Evolutionary conservation across 192 early-diverging fungal genomes (phyloP), one percentile per base, ranked within the genome.

Genomic region (Dispira parvispora): DNA sequence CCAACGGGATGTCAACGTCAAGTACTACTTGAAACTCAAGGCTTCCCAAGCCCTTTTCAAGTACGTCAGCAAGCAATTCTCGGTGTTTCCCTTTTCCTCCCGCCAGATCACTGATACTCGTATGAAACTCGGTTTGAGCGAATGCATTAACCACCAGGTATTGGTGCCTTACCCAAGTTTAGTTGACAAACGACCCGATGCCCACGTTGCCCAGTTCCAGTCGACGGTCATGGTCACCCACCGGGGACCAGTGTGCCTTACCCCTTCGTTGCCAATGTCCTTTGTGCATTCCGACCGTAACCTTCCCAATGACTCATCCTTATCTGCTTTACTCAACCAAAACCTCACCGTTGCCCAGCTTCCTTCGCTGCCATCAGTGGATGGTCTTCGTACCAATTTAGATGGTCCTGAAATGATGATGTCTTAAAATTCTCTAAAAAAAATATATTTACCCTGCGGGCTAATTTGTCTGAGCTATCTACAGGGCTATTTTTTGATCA

Each of bases 151-250:
- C 42, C 79, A 86, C 67, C 73, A 74, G 11, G 70, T 90, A 32
- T 64, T 90, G 62, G 81, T 76, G 14, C 79, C 85, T 18, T 81
- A 81, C 57, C 74, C 81, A 16, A 79, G 84, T 13, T 76, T 80
- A 43, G 70, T 77, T 49, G 81, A 82, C 45, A 76, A 77, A 49
- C n/a, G 64, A 14, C 46, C 68, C 46, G 68, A 73, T 25, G 74
- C 74, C 46, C 68, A 78, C 49, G 78, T 84, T 25, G 85, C 88
- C 10, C 87, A 88, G 73, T 86, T 88, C 71, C 86, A 88, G 75
- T 67, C 76, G 50, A 88, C 87, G 0, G 79, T 87, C 14, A 61
- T 87, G 54, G 71, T 85, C 56, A 66, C 78, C 56, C 67, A 83
- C 46, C 73, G 73, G 6, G 81, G 81, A 26, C 78, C 84, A 23